phyloP scores from a whole-genome alignment of 164 flowering plant genomes.

The Vitis riparia region DNA sequence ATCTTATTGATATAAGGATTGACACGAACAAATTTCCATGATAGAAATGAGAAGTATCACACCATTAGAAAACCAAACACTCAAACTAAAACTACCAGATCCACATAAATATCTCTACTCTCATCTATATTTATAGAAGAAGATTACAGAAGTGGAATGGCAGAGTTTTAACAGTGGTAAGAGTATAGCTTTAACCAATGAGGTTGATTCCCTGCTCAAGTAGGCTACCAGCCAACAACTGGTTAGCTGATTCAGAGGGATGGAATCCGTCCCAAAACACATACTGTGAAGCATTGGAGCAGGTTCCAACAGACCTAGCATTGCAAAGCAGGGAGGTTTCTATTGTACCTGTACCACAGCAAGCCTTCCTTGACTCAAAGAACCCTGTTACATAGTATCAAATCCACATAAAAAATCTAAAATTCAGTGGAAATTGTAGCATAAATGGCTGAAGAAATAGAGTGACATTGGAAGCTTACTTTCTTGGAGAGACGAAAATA shows the following conservation, averaged over 20 bases:
- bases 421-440: background rate
- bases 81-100: background rate
- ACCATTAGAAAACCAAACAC: background rate
- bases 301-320: conserved; percentile 55
- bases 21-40: background rate
- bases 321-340: conserved; percentile 70
- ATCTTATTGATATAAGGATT: background rate
- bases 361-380: conserved; percentile 65
- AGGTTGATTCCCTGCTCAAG: conserved; percentile 59
- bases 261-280: conserved; percentile 80
- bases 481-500: no score
- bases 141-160: background rate
- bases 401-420: background rate
- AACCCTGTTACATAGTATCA: conserved; percentile 37
- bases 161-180: background rate
- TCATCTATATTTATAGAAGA: background rate
- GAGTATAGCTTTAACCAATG: conserved; percentile 26
- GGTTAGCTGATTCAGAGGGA: conserved; percentile 63
- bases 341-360: conserved; percentile 70
- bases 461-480: background rate
- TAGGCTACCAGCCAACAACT: conserved; percentile 47
- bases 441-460: background rate
- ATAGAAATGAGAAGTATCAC: background rate
- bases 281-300: conserved; percentile 63
- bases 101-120: background rate